Percentiles rank a stretch among this genome's conserved stretches.
phyloP scores from a whole-genome alignment of 495 filamentous ascomycete genomes.

The Penicillium arizonense region DNA sequence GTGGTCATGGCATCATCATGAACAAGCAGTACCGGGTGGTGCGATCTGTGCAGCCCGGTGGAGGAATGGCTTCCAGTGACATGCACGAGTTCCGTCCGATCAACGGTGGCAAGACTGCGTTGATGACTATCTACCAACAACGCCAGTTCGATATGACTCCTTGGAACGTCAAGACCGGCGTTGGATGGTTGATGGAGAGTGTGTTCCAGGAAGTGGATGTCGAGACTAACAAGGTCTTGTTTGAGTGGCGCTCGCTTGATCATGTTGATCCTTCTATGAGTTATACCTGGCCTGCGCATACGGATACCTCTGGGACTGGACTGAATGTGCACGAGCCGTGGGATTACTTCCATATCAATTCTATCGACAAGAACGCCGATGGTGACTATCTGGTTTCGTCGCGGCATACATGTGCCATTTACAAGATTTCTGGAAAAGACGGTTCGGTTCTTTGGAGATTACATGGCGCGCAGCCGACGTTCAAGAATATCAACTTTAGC shows the following conservation, averaged over 20 bases:
- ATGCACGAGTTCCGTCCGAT: conserved; percentile 53
- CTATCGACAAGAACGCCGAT: conserved; percentile 55
- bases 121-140: conserved; percentile 57
- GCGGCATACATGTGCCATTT: conserved; percentile 56
- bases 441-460: conserved; percentile 59
- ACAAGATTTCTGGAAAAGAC: conserved; percentile 58
- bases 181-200: conserved; percentile 52
- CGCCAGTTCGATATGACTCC: conserved; percentile 52
- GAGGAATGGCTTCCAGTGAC: conserved; percentile 47
- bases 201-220: conserved; percentile 53
- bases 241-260: conserved; percentile 53
- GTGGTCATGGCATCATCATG: conserved; percentile 54
- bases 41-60: conserved; percentile 40
- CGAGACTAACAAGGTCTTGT: conserved; percentile 47
- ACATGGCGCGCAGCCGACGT: conserved; percentile 48
- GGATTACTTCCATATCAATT: conserved; percentile 68
- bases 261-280: conserved; percentile 47
- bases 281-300: conserved; percentile 44
- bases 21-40: conserved; percentile 51
- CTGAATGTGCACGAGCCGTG: conserved; percentile 47
- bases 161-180: conserved; percentile 47
- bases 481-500: conserved; percentile 48
- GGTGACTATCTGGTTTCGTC: conserved; percentile 62
- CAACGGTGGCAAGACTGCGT: conserved; percentile 46
- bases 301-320: conserved; percentile 47